phyloP scores from a whole-genome alignment of 2,329 filamentous ascomycete species.

The Beauveria scarabaeidicola region DNA sequence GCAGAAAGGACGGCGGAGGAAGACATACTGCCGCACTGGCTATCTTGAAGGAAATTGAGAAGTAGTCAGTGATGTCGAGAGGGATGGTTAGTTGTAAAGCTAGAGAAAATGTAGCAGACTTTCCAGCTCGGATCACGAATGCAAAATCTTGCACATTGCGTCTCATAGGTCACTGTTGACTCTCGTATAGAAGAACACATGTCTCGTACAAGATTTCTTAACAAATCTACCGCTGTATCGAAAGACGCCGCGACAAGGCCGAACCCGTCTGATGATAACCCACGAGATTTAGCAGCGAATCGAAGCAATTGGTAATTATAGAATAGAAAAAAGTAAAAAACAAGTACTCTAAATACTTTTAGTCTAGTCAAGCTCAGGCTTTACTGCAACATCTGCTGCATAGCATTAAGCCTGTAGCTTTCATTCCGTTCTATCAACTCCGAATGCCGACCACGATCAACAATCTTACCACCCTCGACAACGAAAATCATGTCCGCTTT shows the following conservation, averaged over 20 bases:
- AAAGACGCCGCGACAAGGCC: too few relatives aligned
- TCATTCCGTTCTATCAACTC: slow-evolving; percentile 17
- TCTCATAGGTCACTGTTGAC: too few relatives aligned
- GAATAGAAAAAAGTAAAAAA: not conserved
- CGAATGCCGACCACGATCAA: slow-evolving; percentile 17
- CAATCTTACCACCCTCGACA: not conserved
- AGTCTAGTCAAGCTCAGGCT: too few relatives aligned
- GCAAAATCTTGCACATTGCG: too few relatives aligned
- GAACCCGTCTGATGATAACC: too few relatives aligned
- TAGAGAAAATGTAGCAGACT: not conserved
- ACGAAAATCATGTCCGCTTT: slow-evolving; percentile 40
- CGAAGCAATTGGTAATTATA: too few relatives aligned
- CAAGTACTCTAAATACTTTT: too few relatives aligned
- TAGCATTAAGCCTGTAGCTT: slow-evolving; percentile 23
- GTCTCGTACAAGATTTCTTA: too few relatives aligned
- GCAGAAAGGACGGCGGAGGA: not conserved
- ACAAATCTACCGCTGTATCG: too few relatives aligned
- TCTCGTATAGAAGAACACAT: fast-evolving
- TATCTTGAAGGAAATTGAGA: slow-evolving; percentile 10
- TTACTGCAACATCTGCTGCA: slow-evolving; percentile 20
- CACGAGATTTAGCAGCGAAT: too few relatives aligned
- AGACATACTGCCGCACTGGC: not conserved
- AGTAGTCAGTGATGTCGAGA: not conserved
- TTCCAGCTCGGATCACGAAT: too few relatives aligned
- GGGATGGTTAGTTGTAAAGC: not conserved